Percentiles rank a stretch among this genome's conserved stretches.
Conservation (phyloP, 2,329 filamentous ascomycete species). For the Chaetomium globosum region DNA sequence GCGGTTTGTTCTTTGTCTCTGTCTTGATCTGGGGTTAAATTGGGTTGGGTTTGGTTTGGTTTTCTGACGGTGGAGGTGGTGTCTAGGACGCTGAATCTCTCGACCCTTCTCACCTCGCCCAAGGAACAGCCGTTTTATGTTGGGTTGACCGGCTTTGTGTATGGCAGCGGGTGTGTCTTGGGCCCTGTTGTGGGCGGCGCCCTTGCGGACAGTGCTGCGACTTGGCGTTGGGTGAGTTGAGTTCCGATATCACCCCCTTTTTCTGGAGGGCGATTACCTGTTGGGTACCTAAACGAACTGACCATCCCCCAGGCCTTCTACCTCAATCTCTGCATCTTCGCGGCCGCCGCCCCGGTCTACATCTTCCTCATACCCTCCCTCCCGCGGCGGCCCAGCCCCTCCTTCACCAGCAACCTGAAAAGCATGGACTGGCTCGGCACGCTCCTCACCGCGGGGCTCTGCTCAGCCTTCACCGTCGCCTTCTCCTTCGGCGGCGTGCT, state of each 20-base stretch:
- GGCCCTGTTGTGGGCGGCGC: constrained; percentile 4
- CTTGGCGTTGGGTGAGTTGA: neutral
- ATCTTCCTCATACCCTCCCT: neutral
- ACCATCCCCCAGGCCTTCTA: neutral
- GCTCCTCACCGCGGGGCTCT: neutral
- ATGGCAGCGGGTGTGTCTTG: neutral
- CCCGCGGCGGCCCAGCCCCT: neutral
- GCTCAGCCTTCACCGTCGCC: neutral
- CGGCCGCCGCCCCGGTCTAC: neutral
- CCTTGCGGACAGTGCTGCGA: constrained; percentile 4
- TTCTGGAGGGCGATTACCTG: neutral
- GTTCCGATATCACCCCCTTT: no score
- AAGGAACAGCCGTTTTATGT: neutral
- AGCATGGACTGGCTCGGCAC: constrained; percentile 6
- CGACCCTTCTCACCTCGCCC: neutral
- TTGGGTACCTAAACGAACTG: neutral
- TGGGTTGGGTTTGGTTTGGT: no score
- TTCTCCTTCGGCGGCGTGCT: constrained; percentile 10
- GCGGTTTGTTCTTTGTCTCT: neutral
- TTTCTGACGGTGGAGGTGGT: neutral
- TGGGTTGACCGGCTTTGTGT: neutral
- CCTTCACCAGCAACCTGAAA: neutral
- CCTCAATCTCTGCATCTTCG: constrained; percentile 4
- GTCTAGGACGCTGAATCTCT: neutral
- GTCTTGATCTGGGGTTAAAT: neutral